phyloP scores from a whole-genome alignment of 2,329 filamentous ascomycete genomes.

The Hymenoscyphus albidus region DNA sequence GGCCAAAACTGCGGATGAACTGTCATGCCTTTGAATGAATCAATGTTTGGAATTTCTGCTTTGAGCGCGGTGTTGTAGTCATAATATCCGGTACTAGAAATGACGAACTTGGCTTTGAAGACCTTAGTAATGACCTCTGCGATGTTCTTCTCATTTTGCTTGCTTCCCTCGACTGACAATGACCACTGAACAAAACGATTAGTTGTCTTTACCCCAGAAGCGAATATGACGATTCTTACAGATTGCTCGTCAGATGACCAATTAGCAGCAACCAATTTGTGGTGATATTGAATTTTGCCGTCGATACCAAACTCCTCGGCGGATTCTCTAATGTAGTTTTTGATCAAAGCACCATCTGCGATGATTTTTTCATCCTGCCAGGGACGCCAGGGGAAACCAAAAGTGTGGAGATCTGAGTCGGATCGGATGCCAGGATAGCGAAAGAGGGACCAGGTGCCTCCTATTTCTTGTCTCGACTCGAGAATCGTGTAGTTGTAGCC shows the following conservation, averaged over 20 bases:
- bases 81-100: conserved; percentile 62
- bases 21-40: conserved; percentile 54
- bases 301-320: conserved; percentile 51
- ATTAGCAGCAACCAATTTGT: conserved; percentile 46
- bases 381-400: conserved; percentile 65
- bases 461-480: conserved; percentile 61
- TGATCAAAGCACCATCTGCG: conserved; percentile 50
- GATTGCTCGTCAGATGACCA: conserved; percentile 52
- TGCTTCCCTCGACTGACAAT: conserved; percentile 40
- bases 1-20: conserved; percentile 75
- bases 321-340: conserved; percentile 50
- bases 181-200: conserved; percentile 42
- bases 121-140: conserved; percentile 22
- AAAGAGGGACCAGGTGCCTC: conserved; percentile 78
- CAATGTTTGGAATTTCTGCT: conserved; percentile 53
- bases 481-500: conserved; percentile 59
- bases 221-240: neutral
- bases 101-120: conserved; percentile 44
- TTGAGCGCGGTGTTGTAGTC: conserved; percentile 54
- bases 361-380: conserved; percentile 55
- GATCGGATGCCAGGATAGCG: conserved; percentile 69
- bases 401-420: conserved; percentile 59
- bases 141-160: conserved; percentile 29
- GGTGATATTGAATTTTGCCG: conserved; percentile 49
- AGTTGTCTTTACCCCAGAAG: neutral